Percentiles rank a stretch among this genome's conserved stretches.
Conservation (phyloP, 257 asterid species). For the Datura wrightii region DNA sequence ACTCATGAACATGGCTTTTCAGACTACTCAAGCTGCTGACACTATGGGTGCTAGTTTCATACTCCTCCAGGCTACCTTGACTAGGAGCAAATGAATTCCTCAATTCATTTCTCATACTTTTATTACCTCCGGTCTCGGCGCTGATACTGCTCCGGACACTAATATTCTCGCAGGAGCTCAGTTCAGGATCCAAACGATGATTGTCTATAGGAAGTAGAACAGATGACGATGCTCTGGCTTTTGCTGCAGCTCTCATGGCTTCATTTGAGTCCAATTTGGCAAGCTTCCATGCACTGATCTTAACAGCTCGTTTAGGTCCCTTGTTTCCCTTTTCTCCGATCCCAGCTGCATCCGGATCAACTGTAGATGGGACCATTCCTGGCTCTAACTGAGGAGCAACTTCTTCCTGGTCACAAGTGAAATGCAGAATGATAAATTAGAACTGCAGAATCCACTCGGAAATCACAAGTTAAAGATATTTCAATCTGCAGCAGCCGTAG, state of each 20-base stretch:
- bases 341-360: slow-evolving; percentile 83
- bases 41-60: slow-evolving; percentile 83
- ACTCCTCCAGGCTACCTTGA: slow-evolving; percentile 81
- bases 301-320: slow-evolving; percentile 69
- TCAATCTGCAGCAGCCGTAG: no score
- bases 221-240: slow-evolving; percentile 95
- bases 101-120: slow-evolving; percentile 49
- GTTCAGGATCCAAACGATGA: slow-evolving; percentile 65
- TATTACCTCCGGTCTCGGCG: slow-evolving; percentile 70
- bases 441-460: neutral
- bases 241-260: slow-evolving; percentile 93
- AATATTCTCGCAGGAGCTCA: slow-evolving; percentile 83
- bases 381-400: slow-evolving; percentile 98
- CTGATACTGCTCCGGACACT: slow-evolving; percentile 89
- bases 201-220: slow-evolving; percentile 79
- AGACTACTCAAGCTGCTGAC: slow-evolving; percentile 92
- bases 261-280: slow-evolving; percentile 85
- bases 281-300: slow-evolving; percentile 94
- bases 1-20: slow-evolving; percentile 63
- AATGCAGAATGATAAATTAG: slow-evolving; percentile 27
- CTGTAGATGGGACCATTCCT: slow-evolving; percentile 87
- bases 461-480: no score
- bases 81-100: slow-evolving; percentile 70
- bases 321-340: slow-evolving; percentile 58
- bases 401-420: slow-evolving; percentile 73